Evolutionary conservation across 2,329 filamentous ascomycete species (phyloP), one percentile per base, ranked within the genome.

Genomic region (Scedosporium minutisporum): DNA sequence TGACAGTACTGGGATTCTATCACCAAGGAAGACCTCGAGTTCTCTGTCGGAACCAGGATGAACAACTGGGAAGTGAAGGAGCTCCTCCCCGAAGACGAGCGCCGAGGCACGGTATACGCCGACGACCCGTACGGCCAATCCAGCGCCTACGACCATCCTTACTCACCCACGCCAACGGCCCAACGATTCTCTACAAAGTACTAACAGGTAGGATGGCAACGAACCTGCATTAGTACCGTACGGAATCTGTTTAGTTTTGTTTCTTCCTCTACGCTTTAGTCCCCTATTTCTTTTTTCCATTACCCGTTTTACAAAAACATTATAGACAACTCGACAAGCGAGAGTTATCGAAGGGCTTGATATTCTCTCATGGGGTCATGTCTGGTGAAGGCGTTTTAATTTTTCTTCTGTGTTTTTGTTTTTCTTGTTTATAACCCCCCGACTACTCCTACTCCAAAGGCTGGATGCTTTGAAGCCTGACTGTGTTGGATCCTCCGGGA

Each of bases 1-100:
- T 68, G 63, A 62, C 68, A 95, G 92, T 99, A 96, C 80, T 99
- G 95, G 95, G 95, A 99, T 73, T 97, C 93, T 16, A 99, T 99
- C 75, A 99, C 95, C 23, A 92, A 90, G 72, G 95, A 99, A 77
- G 95, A 99, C 74, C 87, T 99, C 67, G 95, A 99, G 74, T 99
- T 99, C 76, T 96, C 92, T 2, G 95, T 99, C 59, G 93, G 93
- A 67, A 91, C 91, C 64, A 91, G 93, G 74, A 89, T 91, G 77
- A 96, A 96, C 78, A 97, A 95, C 74, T 99, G 95, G 95, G 95
- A 99, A 73, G 89, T 97, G 72, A 97, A 97, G 79, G 93, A 97
- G 66, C 82, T 91, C 10, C 81, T 95, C 18, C 85, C 88, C 55
- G 90, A 95, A 67, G 91, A 95, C 63, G 90, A 93, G 64, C 87